These are phyloP conservation scores for Dendrothele bispora DNA, from an alignment of 768 basidiomycete species.

Conservation along the genomic window DNA sequence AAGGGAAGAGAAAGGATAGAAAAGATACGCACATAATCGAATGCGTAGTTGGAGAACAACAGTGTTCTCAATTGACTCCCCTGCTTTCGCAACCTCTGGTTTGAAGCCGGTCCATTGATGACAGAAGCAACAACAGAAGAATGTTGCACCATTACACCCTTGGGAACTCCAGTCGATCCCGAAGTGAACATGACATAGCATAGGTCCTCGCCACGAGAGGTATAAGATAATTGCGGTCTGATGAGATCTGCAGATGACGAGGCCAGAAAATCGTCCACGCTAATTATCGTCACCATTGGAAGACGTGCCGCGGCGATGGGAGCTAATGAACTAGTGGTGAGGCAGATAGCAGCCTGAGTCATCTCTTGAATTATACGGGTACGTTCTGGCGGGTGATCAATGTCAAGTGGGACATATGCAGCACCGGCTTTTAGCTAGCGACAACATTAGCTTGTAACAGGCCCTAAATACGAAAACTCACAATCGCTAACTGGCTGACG, in stretches of 20 bases:
- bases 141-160: slow-evolving; percentile 21
- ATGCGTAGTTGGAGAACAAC: no score
- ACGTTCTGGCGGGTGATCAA: slow-evolving; percentile 27
- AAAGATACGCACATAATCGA: no score
- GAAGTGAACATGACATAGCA: slow-evolving; percentile 24
- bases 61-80: no score
- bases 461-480: no score
- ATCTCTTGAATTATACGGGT: slow-evolving; percentile 14
- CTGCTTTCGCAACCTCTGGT: background rate
- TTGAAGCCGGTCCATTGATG: slow-evolving; percentile 19
- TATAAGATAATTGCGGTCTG: slow-evolving; percentile 17
- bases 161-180: slow-evolving; percentile 20
- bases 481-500: no score
- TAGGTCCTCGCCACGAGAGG: no score
- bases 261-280: background rate
- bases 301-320: background rate
- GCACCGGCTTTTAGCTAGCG: slow-evolving; percentile 31
- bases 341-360: background rate
- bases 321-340: background rate
- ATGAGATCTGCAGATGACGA: slow-evolving; percentile 14
- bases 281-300: background rate
- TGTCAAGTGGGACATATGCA: slow-evolving; percentile 20
- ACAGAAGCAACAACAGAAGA: slow-evolving; percentile 17
- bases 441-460: no score
- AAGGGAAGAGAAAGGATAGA: no score